Evolutionary conservation across 2,329 filamentous ascomycete species (phyloP).

Genomic region (Fusarium sp.): DNA sequence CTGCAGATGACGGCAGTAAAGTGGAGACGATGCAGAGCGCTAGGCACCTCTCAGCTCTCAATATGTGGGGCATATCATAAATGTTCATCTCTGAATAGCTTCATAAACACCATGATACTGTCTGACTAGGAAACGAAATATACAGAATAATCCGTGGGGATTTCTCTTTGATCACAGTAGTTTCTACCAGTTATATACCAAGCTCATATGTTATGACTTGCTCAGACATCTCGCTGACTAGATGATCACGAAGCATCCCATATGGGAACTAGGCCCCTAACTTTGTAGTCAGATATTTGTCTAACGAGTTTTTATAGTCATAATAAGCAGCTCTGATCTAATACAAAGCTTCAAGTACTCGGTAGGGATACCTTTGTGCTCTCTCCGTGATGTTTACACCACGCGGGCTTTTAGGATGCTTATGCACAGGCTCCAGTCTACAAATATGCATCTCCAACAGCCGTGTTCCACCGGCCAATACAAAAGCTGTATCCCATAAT

Average conservation of each 20-base stretch:
- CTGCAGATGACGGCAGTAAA: conserved; percentile 39
- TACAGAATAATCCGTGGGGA: not conserved
- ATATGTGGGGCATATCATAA: conserved; percentile 16
- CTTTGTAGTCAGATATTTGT: not conserved
- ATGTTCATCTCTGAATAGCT: not conserved
- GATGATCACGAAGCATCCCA: not conserved
- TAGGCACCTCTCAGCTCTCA: not conserved
- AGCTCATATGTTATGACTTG: not conserved
- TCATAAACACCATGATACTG: not conserved
- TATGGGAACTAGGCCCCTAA: not conserved
- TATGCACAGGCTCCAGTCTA: conserved; percentile 14
- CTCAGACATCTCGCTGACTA: not conserved
- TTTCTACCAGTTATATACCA: not conserved
- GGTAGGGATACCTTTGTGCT: not conserved
- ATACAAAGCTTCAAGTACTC: not conserved
- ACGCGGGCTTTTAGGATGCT: conserved; percentile 13
- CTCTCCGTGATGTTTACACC: conserved; percentile 11
- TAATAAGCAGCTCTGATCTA: conserved; percentile 12
- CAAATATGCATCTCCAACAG: conserved; percentile 6
- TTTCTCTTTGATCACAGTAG: not conserved
- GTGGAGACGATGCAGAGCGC: conserved; percentile 23
- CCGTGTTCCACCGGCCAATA: conserved; percentile 24
- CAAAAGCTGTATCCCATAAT: conserved; percentile 29
- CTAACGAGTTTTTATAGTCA: conserved; percentile 4
- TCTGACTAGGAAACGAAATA: not conserved